Percentiles rank a stretch among this genome's conserved stretches.
Evolutionary conservation across 1,284 basidiomycete genomes (phyloP).

Genomic region (Moniliella sp.): DNA sequence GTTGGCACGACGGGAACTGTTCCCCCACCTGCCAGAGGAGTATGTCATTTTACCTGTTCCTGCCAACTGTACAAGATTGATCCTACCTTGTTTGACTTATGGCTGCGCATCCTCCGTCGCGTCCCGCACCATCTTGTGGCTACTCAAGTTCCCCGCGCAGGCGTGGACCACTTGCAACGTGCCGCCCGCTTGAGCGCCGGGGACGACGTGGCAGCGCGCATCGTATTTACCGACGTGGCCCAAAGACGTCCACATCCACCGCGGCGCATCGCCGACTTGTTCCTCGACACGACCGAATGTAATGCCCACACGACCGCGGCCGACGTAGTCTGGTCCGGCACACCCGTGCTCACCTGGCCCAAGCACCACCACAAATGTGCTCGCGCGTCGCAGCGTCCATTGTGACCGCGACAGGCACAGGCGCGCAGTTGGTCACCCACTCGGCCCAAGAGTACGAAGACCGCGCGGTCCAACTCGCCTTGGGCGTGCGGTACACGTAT

Average conservation of each 20-base stretch:
- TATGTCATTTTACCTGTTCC: constrained; percentile 46
- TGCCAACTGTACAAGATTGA: constrained; percentile 41
- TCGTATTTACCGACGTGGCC: constrained; percentile 45
- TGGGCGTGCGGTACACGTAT: constrained; percentile 33
- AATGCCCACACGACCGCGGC: constrained; percentile 47
- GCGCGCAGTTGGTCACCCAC: constrained; percentile 41
- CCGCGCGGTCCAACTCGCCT: constrained; percentile 40
- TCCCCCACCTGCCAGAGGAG: constrained; percentile 36
- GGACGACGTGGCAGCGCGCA: constrained; percentile 40
- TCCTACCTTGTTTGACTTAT: constrained; percentile 41
- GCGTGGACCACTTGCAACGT: constrained; percentile 41
- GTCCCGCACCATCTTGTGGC: constrained; percentile 45
- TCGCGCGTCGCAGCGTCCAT: constrained; percentile 45
- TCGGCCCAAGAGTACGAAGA: constrained; percentile 41
- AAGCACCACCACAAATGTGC: constrained; percentile 45
- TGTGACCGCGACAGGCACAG: constrained; percentile 43
- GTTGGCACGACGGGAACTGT: constrained; percentile 38
- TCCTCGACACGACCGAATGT: constrained; percentile 48
- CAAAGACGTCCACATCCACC: constrained; percentile 43
- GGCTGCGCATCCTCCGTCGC: constrained; percentile 42
- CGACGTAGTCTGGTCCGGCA: constrained; percentile 46
- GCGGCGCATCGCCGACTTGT: constrained; percentile 44
- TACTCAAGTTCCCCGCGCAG: constrained; percentile 44
- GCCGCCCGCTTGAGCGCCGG: constrained; percentile 42
- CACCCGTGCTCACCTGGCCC: constrained; percentile 45